Base-by-base conservation (phyloP, 306 rosid genomes). In the Cicer pinnatifidum region DNA sequence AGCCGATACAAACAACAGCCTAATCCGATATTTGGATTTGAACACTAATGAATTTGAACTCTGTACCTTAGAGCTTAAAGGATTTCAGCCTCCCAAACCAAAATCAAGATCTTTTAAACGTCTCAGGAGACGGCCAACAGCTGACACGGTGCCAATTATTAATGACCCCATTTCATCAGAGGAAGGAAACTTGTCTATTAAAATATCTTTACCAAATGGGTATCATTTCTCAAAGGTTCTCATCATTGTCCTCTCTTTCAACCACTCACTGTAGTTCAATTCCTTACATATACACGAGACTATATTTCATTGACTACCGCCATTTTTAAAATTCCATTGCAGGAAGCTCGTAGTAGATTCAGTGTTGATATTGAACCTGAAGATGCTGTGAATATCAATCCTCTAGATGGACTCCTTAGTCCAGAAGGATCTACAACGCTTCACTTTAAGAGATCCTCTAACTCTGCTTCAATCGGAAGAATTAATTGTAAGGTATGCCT, bases 311-410 rank as follows among this genome's bases (percentile, higher is more conserved):
- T 75, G 75, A 76, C 56, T 12, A 45, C 50, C 51, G 38, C 72
- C 80, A 71, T 17, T 17, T 17, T 73, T 45, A 74, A 60, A 63
- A 51, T 78, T 69, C 46, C 47, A 63, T 69, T 83, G 81, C 89
- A 94, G 99, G 97, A 94, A 86, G 97, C 99, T 75, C 90, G 89
- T 77, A 89, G 99, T 84, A 89, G 88, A 82, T 89, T 91, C 79
- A 84, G 75, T 23, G 83, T 87, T 33, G 96, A 94, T 70, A 74
- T 83, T 72, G 97, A 91, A 80, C 96, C 99, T 52, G 99, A 88
- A 77, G 82, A 87, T 72, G 80, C 83, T 28, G 80, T 94, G 69
- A 65, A 75, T 67, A 84, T 91, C 73, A 87, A 86, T 60, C 99
- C 96, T 23, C 65, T 53, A n/a, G 95, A 94, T 86, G 99, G 97